Evolutionary conservation across 495 filamentous ascomycete species (phyloP), one percentile per base, ranked within the genome.

Genomic region (Xanthoparmelia taractica): DNA sequence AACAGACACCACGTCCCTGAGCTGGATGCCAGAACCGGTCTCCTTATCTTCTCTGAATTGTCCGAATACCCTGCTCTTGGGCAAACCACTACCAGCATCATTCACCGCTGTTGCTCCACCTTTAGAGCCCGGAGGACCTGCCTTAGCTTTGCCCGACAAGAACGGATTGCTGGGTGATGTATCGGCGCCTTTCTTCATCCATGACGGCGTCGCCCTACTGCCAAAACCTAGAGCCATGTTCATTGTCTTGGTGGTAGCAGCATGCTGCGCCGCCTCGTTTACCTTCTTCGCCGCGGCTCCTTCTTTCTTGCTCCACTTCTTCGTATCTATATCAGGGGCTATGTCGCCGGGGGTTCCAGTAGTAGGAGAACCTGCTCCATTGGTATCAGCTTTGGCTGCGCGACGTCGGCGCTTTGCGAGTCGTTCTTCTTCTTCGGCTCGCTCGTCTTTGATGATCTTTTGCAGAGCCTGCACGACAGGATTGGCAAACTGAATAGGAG

Each of bases 301-400:
- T 65, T 83, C 85, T 66, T 71, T 79, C 31, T 81, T 79, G 60
- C 82, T 82, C 64, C 82, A 81, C 66, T 85, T 86, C 59, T 78
- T 80, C 55, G 74, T 65, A 59, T 84, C 82, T 15, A 79, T 59
- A 27, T 74, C 76, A 18, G 80, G 74, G 3, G 79, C 74, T 38
- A 72, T 66, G 17, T 80, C 78, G 7, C 68, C 76, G 7, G 78
- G 77, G 17, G 77, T 72, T 18, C 73, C 78, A 15, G 75, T 71
- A 1, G 75, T 66, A 36, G 78, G 76, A 12, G 77, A 76, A 0
- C 76, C 73, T 1, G 74, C 61, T 25, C 65, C 65, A 20, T 66
- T 48, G 47, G 64, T 63, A n/a, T 65, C 66, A 47, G 74, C 67
- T 57, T 76, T 76, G 11, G 76, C 76, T 52, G 67, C 73, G 34